Base-by-base conservation (phyloP, 2,329 filamentous ascomycete species). In the Penicillium sp. region DNA sequence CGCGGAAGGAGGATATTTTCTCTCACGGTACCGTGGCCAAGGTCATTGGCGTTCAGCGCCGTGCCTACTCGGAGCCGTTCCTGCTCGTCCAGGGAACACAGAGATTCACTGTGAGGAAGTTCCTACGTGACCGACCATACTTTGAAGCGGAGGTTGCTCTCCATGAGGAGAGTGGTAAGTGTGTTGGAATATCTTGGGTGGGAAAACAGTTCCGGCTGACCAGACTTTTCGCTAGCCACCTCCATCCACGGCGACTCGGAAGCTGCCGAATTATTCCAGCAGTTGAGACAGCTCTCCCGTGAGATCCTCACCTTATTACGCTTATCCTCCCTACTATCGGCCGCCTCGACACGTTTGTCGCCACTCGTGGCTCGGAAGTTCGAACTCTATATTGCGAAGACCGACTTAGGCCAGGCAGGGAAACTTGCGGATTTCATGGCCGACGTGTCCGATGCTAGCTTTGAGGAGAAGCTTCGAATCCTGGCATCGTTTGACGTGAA, bases 341-440 rank as follows among this genome's bases (percentile, higher is more conserved):
- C 90, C 57, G 83, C 85, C 43, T 85, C 87, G 26, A 83, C 86
- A 0, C 83, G 83, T 4, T 78, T 98, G 16, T 93, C 92, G 3
- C 93, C 93, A 1, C 79, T 93, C n/a, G 83, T 98, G 52, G 92
- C 92, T 0, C 86, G 92, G 50, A 86, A 93, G 52, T 85, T 99
- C 44, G 93, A 98, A 69, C 78, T 93, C 53, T 95, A 92, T 74
- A 96, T 99, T 62, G 83, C 87, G 31, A 87, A 89, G 72, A 96
- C 95, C 71, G 88, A 92, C 58, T 74, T 95, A 50, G 81, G 85
- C 43, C 92, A 98, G 65, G 93, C 93, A 1, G 93, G 93, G 2
- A 80, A 87, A 9, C 82, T 99, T 10, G 93, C 95, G 7, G 95
- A 99, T 73, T 98, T 98, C 72, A 97, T 99, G 92, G 89, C 92